Evolutionary conservation across 768 basidiomycete species (phyloP).

Genomic region (Pleurotus ostreatus): DNA sequence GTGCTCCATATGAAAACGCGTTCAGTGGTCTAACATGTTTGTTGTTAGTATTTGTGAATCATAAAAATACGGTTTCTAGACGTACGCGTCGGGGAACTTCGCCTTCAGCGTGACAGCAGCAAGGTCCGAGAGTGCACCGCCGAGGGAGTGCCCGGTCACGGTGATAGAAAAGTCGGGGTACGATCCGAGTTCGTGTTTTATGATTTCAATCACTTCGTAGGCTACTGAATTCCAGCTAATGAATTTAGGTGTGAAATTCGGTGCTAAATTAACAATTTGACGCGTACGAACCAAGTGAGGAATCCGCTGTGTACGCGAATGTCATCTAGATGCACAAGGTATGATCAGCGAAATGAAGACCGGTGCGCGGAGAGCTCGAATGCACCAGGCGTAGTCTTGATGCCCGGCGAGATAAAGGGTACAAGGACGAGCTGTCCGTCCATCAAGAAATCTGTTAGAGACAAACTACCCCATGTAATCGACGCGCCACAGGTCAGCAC

Average conservation of each 20-base stretch:
- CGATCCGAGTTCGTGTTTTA: slow-evolving; percentile 29
- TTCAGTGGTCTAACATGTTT: slow-evolving; percentile 22
- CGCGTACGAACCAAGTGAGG: slow-evolving; percentile 22
- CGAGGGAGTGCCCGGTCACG: slow-evolving; percentile 51
- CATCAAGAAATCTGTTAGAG: slow-evolving; percentile 16
- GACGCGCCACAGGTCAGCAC: too few species aligned
- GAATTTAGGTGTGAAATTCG: background rate
- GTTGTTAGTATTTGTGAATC: background rate
- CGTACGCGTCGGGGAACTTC: slow-evolving; percentile 34
- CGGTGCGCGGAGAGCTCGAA: background rate
- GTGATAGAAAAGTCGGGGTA: slow-evolving; percentile 37
- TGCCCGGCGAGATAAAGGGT: slow-evolving; percentile 21
- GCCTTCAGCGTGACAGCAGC: slow-evolving; percentile 41
- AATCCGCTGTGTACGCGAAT: slow-evolving; percentile 35
- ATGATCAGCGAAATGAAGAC: background rate
- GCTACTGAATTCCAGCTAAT: slow-evolving; percentile 49
- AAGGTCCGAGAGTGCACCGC: slow-evolving; percentile 47
- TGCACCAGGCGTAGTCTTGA: slow-evolving; percentile 19
- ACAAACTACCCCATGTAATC: slow-evolving; percentile 10
- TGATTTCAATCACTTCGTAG: slow-evolving; percentile 30
- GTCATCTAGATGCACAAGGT: slow-evolving; percentile 12
- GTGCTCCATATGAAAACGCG: slow-evolving; percentile 47
- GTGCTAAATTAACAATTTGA: background rate
- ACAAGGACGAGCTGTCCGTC: slow-evolving; percentile 17
- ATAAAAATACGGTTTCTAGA: background rate